A percentile compares a stretch with the other conserved stretches of the same genome.
phyloP scores from a whole-genome alignment of 2,329 filamentous ascomycete genomes.

The Thelonectria discophora region DNA sequence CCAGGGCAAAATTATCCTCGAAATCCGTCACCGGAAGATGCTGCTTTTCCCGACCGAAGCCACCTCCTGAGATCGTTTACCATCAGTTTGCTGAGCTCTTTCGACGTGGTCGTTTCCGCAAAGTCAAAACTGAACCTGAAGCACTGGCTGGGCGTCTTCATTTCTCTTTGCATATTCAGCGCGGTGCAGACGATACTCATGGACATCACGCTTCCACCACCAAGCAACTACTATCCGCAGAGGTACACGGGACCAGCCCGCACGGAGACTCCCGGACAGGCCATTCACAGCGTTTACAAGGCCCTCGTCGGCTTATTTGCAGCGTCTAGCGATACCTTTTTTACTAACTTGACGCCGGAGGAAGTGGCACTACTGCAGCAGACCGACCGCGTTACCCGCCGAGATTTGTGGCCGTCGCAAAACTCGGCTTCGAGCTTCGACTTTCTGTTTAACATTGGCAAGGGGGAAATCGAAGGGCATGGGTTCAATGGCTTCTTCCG shows the following conservation, averaged over 20 bases:
- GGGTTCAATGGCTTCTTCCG: conserved; percentile 48
- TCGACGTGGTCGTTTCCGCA: conserved; percentile 57
- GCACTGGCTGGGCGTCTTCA: conserved; percentile 61
- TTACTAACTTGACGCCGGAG: conserved; percentile 53
- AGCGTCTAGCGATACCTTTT: conserved; percentile 54
- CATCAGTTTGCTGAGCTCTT: conserved; percentile 60
- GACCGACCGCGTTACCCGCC: conserved; percentile 56
- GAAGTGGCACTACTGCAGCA: conserved; percentile 56
- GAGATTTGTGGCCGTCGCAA: conserved; percentile 57
- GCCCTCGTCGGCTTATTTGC: conserved; percentile 60
- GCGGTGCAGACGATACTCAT: conserved; percentile 61
- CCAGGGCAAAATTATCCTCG: conserved; percentile 39
- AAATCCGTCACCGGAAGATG: conserved; percentile 52
- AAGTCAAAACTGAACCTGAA: conserved; percentile 51
- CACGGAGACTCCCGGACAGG: conserved; percentile 33
- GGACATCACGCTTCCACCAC: conserved; percentile 48
- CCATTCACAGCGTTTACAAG: conserved; percentile 61
- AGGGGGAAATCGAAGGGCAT: conserved; percentile 50
- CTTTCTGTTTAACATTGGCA: conserved; percentile 60
- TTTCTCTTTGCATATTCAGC: conserved; percentile 68
- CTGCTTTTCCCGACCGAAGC: conserved; percentile 57
- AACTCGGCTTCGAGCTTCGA: conserved; percentile 58
- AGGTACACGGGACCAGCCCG: conserved; percentile 19
- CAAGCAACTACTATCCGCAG: conserved; percentile 25
- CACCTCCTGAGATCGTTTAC: conserved; percentile 61